Percentiles rank a stretch among this genome's conserved stretches.
phyloP scores from a whole-genome alignment of 305 asterid genomes.

The Nicotiana rustica region DNA sequence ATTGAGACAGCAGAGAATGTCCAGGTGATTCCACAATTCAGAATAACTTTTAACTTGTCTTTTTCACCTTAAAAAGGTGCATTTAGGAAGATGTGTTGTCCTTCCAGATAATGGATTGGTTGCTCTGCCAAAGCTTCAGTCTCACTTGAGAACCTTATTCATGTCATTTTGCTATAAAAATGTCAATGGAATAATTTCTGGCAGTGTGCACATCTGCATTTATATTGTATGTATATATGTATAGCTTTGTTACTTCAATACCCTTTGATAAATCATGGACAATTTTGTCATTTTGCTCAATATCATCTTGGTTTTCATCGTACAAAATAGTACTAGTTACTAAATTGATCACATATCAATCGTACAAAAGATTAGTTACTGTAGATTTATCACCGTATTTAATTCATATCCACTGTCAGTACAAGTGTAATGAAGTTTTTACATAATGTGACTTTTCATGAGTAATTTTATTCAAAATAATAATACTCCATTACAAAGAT shows the following conservation, averaged over 20 bases:
- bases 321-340: neutral
- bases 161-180: neutral
- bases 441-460: too few relatives aligned
- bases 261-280: too few relatives aligned
- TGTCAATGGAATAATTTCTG: neutral
- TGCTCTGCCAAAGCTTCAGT: conserved; percentile 59
- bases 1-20: neutral
- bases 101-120: conserved; percentile 78
- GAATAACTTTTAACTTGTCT: neutral
- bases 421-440: too few relatives aligned
- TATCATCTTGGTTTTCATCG: too few relatives aligned
- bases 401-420: neutral
- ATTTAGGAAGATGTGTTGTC: conserved; percentile 37
- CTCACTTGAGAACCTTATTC: conserved; percentile 60
- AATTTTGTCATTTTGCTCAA: too few relatives aligned
- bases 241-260: too few relatives aligned
- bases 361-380: neutral
- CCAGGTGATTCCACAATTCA: neutral
- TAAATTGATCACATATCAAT: neutral
- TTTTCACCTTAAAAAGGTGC: too few relatives aligned
- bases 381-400: neutral
- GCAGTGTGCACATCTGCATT: neutral
- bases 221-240: neutral
- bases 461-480: too few relatives aligned
- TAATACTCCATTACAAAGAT: too few relatives aligned